A percentile compares a stretch with the other conserved stretches of the same genome.
These are phyloP conservation scores for Hypoxylon sp. DNA, from an alignment of 2,329 filamentous ascomycete genomes.

Conservation along the genomic window DNA sequence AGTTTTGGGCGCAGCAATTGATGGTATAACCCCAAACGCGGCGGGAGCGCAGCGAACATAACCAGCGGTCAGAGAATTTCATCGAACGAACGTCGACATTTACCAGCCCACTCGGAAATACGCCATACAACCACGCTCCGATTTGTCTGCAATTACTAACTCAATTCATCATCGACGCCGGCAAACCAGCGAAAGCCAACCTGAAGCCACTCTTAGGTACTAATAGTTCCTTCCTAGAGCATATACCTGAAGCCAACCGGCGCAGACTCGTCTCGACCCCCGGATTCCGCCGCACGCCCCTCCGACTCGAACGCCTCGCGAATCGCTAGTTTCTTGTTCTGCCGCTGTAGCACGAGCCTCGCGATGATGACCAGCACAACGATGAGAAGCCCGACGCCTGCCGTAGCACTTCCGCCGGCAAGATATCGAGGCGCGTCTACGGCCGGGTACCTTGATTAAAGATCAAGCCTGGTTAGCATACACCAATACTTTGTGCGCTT, in stretches of 20 bases:
- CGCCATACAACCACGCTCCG: slow-evolving; percentile 1
- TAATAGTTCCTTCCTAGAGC: slow-evolving; percentile 32
- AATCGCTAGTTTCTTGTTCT: slow-evolving; percentile 73
- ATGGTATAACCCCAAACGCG: slow-evolving; percentile 4
- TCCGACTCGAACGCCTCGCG: slow-evolving; percentile 55
- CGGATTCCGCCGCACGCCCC: slow-evolving; percentile 25
- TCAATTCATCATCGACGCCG: background rate
- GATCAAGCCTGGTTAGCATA: slow-evolving; percentile 18
- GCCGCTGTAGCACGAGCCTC: slow-evolving; percentile 68
- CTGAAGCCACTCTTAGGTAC: background rate
- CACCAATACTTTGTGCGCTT: background rate
- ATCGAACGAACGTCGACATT: slow-evolving; percentile 11
- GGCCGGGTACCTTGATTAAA: slow-evolving; percentile 53
- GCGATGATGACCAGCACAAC: slow-evolving; percentile 67
- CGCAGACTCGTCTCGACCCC: slow-evolving; percentile 22
- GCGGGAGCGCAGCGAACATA: background rate
- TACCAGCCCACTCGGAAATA: slow-evolving; percentile 10
- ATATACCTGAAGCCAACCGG: slow-evolving; percentile 50
- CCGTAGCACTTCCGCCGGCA: slow-evolving; percentile 72
- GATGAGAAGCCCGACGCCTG: slow-evolving; percentile 73
- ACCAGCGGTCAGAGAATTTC: background rate
- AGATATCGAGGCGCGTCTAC: slow-evolving; percentile 62
- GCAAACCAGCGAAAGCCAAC: background rate
- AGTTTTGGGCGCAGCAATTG: slow-evolving; percentile 7
- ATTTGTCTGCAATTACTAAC: background rate